Conservation (phyloP, 306 rosid genomes). For the Carpinus viminea region DNA sequence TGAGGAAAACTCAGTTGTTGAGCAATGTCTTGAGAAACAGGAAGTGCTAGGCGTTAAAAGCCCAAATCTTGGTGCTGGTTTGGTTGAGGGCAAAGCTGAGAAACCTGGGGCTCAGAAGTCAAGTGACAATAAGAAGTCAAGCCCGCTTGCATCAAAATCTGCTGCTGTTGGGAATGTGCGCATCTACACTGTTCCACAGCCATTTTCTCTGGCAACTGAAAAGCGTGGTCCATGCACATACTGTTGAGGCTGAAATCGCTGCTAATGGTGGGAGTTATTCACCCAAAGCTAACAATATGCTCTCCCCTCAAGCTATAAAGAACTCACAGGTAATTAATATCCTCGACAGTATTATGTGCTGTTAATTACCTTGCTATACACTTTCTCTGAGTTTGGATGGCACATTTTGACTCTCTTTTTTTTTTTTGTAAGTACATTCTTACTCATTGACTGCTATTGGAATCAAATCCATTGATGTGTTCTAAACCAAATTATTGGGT, state of each 20-base stretch:
- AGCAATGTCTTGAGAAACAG: slow-evolving; percentile 46
- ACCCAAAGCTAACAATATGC: slow-evolving; percentile 37
- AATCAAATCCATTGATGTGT: not conserved
- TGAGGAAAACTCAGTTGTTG: slow-evolving; percentile 43
- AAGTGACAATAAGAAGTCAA: slow-evolving; percentile 41
- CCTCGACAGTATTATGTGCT: slow-evolving; percentile 5
- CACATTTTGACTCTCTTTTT: not conserved
- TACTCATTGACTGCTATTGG: not conserved
- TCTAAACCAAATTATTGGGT: not conserved
- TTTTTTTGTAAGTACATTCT: not conserved
- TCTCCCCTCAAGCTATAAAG: slow-evolving; percentile 56
- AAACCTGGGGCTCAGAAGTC: slow-evolving; percentile 45
- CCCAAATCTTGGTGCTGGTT: slow-evolving; percentile 39
- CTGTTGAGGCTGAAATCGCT: slow-evolving; percentile 46
- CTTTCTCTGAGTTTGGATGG: slow-evolving; percentile 6
- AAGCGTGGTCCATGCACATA: slow-evolving; percentile 41
- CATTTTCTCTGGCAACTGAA: slow-evolving; percentile 50
- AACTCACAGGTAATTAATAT: slow-evolving; percentile 50
- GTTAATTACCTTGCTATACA: slow-evolving; percentile 7
- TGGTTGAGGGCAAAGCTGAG: slow-evolving; percentile 46
- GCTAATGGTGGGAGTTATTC: slow-evolving; percentile 36
- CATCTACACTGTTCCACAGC: slow-evolving; percentile 51
- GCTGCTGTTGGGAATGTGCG: slow-evolving; percentile 39
- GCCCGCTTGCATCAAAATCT: slow-evolving; percentile 50
- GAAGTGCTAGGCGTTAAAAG: slow-evolving; percentile 51